A percentile compares a stretch with the other conserved stretches of the same genome.
These are phyloP conservation scores for Umbelopsis vinacea DNA, from an alignment of 192 early-diverging fungal species.

Conservation along the genomic window DNA sequence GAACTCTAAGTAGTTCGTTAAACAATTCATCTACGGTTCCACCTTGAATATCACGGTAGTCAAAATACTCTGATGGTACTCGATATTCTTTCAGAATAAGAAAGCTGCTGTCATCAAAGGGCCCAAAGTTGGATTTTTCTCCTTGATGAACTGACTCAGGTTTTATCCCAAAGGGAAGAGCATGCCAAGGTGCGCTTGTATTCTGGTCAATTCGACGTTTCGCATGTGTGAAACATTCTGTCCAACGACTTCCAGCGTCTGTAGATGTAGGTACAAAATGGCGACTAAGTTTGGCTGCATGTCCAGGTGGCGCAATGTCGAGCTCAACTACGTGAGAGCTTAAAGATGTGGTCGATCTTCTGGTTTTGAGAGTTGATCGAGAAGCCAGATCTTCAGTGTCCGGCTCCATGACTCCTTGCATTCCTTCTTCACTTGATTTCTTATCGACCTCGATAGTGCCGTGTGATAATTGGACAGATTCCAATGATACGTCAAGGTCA, in stretches of 20 bases:
- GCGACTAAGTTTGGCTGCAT: not conserved
- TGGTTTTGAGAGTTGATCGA: not conserved
- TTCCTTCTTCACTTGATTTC: not conserved
- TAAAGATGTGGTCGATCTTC: not conserved
- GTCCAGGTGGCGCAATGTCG: not conserved
- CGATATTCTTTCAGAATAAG: not conserved
- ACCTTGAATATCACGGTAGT: constrained; percentile 35
- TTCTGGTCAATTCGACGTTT: not conserved
- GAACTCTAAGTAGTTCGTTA: constrained; percentile 66
- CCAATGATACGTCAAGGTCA: not conserved
- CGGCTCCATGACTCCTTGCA: not conserved
- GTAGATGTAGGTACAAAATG: not conserved
- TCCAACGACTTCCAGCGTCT: not conserved
- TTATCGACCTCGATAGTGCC: not conserved
- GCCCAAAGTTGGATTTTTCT: not conserved
- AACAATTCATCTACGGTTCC: constrained; percentile 54
- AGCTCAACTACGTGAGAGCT: not conserved
- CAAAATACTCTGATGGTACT: not conserved
- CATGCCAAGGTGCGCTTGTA: not conserved
- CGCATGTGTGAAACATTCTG: not conserved
- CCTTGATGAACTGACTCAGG: no score
- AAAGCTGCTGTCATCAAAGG: not conserved
- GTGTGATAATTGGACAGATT: not conserved
- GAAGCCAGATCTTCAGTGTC: not conserved
- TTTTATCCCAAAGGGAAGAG: no score